Base-by-base conservation (phyloP, 208 protist species). In the Acanthamoeba royreba region DNA sequence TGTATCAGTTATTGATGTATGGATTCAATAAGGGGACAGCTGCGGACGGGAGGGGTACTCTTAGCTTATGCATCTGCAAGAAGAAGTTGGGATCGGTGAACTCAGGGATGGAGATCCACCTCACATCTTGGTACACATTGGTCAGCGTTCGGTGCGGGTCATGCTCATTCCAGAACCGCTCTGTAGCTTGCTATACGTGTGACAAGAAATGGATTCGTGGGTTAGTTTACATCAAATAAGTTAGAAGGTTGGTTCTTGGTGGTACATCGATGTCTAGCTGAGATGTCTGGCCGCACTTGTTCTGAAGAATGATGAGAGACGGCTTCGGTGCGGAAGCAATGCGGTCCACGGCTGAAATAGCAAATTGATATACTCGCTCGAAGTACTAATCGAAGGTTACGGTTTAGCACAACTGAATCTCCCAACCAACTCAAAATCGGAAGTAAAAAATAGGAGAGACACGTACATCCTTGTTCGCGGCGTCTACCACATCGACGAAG, bases 11-110 rank as follows among this genome's bases (percentile, higher is more conserved):
- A 35, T 0, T 15, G 22, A 15, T 5, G 55, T 25, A 17, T 15
- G 17, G 61, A 63, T 63, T 63, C n/a, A 19, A 31, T 28, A 9
- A 31, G 33, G 1, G 19, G 55, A 1, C n/a, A 19, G 9, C 55
- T 22, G 22, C 19, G 33, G 55, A 55, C 9, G 19, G 49, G 49
- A 55, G 49, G 49, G n/a, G 33, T 7, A 81, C 69, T 42, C 69
- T 8, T 2, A 81, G 69, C 42, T 47, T 43, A 15, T 81, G 69
- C 69, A 81, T 81, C 40, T 81, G 69, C 9, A 42, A n/a, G 38
- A 81, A 81, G 69, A 81, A 81, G 69, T 47, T 81, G 40, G 69
- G 69, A n/a, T 81, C 69, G 69, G 69, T 81, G 42, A 81, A 81
- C 11, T 81, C 69, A n/a, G 69, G 69, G 11, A 81, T 40, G 19